phyloP scores from a whole-genome alignment of 176 grass and related monocot species.

The Oryza meyeriana region DNA sequence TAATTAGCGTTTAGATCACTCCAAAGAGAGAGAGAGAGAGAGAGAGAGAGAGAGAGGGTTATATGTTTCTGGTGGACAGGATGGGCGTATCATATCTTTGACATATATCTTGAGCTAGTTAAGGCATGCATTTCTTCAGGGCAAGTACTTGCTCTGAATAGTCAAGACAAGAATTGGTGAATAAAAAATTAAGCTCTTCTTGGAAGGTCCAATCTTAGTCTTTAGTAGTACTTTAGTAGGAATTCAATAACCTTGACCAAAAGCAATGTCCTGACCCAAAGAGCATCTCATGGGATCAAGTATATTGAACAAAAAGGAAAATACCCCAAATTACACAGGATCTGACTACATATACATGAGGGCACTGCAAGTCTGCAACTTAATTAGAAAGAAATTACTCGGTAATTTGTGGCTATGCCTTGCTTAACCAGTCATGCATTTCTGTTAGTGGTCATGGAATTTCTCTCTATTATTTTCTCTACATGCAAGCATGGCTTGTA shows the following conservation, averaged over 20 bases:
- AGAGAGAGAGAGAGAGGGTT: neutral
- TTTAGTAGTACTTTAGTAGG: neutral
- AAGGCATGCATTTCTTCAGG: neutral
- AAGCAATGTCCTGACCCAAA: neutral
- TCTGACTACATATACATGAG: neutral
- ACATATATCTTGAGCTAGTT: neutral
- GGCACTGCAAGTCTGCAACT: neutral
- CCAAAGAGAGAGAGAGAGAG: neutral
- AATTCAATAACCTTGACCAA: conserved; percentile 13
- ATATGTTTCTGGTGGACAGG: neutral
- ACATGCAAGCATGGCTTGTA: neutral
- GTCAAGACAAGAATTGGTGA: conserved; percentile 11
- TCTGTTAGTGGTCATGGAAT: neutral
- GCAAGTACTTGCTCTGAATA: neutral
- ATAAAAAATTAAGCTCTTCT: neutral
- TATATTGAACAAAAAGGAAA: neutral
- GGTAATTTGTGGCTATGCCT: neutral
- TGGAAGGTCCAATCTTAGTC: neutral
- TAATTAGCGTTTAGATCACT: neutral
- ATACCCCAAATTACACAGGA: neutral
- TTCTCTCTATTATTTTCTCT: neutral
- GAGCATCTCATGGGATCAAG: neutral
- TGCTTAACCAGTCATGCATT: neutral
- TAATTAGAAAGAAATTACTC: neutral
- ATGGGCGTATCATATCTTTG: neutral